Percentiles rank a stretch among this genome's conserved stretches.
Conservation (phyloP, 2,329 filamentous ascomycete genomes). For the Alternaria burnsii region DNA sequence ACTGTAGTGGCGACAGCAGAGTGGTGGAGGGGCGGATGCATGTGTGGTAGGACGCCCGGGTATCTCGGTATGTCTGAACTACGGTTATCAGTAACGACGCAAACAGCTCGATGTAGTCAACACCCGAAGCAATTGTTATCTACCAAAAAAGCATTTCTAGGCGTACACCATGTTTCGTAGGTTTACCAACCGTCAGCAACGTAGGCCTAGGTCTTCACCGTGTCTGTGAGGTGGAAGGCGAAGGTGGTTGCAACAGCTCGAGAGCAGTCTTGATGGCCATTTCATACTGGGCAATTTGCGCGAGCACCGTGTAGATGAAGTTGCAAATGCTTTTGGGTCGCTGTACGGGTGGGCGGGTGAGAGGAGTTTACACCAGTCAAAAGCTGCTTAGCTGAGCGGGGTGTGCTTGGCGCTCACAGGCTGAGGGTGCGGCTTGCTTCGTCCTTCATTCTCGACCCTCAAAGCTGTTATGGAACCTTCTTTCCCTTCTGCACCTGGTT, state of each 20-base stretch:
- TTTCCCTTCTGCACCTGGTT: not conserved
- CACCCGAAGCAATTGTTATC: not conserved
- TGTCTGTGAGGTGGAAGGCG: not conserved
- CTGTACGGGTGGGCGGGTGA: not conserved
- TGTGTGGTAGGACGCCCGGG: not conserved
- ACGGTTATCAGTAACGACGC: not conserved
- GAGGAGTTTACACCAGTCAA: not conserved
- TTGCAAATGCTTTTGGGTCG: not conserved
- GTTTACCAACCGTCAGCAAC: not conserved
- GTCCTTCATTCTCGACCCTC: not conserved
- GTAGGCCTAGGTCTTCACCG: not conserved
- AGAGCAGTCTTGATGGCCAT: not conserved
- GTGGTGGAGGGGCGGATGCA: not conserved
- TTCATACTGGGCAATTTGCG: not conserved
- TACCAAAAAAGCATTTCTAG: not conserved
- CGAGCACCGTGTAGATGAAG: not conserved
- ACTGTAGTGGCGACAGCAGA: not conserved
- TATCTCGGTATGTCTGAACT: not conserved
- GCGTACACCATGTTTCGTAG: not conserved
- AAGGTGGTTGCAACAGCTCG: not conserved
- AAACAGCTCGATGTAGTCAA: not conserved
- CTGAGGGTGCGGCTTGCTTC: not conserved
- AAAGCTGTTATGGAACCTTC: not conserved
- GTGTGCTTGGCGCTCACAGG: conserved; percentile 4
- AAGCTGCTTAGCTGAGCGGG: conserved; percentile 2